These are phyloP conservation scores for Chenopodium formosanum DNA, from an alignment of 148 eudicot genomes.

Conservation along the genomic window DNA sequence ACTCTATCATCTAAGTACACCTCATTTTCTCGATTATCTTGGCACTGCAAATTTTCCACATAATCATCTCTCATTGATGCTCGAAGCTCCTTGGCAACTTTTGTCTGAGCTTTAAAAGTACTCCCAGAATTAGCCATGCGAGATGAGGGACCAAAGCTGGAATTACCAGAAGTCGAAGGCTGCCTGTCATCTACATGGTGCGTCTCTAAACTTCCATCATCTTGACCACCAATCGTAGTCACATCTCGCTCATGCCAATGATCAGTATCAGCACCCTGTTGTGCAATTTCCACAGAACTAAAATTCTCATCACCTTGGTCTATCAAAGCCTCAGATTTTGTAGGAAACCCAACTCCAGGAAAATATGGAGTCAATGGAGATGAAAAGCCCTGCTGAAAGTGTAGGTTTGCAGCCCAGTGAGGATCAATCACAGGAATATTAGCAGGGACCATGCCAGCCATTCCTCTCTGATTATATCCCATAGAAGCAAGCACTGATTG, in stretches of 20 bases:
- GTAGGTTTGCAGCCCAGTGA: constrained; percentile 52
- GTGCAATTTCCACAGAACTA: constrained; percentile 37
- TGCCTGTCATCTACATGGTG: constrained; percentile 43
- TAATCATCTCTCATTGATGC: constrained; percentile 33
- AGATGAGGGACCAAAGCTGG: constrained; percentile 41
- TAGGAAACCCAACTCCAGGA: constrained; percentile 42
- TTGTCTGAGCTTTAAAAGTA: constrained; percentile 41
- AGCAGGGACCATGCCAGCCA: constrained; percentile 55
- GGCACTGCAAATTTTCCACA: constrained; percentile 34
- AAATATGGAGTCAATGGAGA: constrained; percentile 52
- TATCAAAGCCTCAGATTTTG: constrained; percentile 39
- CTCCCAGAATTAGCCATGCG: constrained; percentile 37
- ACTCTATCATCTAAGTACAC: constrained; percentile 59
- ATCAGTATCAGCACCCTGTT: constrained; percentile 48
- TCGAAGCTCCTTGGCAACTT: constrained; percentile 40
- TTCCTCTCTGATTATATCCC: constrained; percentile 58
- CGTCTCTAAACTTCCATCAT: constrained; percentile 40
- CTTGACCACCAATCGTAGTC: constrained; percentile 43
- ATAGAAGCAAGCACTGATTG: constrained; percentile 65
- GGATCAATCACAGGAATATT: constrained; percentile 60
- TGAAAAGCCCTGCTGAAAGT: constrained; percentile 63
- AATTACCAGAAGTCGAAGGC: constrained; percentile 35
- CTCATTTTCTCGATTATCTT: constrained; percentile 43
- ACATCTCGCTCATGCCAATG: constrained; percentile 56
- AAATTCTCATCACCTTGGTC: constrained; percentile 46